A percentile compares a stretch with the other conserved stretches of the same genome.
phyloP scores from a whole-genome alignment of 495 filamentous ascomycete genomes.

The Neurospora pannonica region DNA sequence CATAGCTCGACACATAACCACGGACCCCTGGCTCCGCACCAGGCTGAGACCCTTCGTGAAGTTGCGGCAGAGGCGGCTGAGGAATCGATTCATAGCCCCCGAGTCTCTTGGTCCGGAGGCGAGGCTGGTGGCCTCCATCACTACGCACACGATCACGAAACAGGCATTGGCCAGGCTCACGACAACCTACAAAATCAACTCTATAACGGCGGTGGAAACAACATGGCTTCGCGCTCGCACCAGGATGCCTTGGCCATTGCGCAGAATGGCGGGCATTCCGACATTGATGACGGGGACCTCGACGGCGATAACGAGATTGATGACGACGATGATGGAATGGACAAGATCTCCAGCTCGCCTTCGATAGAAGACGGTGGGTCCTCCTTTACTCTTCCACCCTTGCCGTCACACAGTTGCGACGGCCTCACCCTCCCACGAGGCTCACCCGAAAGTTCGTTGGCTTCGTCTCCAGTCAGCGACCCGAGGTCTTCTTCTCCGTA shows the following conservation, averaged over 20 bases:
- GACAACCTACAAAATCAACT: constrained; percentile 22
- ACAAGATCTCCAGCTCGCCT: constrained; percentile 95
- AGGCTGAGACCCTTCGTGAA: constrained; percentile 71
- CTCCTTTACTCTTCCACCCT: constrained; percentile 18
- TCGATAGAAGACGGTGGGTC: constrained; percentile 97
- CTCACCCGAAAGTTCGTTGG: constrained; percentile 15
- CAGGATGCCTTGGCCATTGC: constrained; percentile 45
- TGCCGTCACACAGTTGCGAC: constrained; percentile 28
- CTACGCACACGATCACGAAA: constrained; percentile 40
- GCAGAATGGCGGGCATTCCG: constrained; percentile 43
- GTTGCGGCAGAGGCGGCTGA: constrained; percentile 64
- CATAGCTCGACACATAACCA: constrained; percentile 22
- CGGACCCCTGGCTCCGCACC: constrained; percentile 67
- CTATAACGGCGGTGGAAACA: constrained; percentile 11
- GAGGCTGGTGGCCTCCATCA: constrained; percentile 37
- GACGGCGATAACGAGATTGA: constrained; percentile 60
- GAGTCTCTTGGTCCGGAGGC: constrained; percentile 42
- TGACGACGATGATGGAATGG: constrained; percentile 86
- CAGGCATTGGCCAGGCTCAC: constrained; percentile 37
- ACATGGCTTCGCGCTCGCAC: constrained; percentile 30
- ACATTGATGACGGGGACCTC: constrained; percentile 60
- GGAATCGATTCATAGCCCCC: constrained; percentile 48
- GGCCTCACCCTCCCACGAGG: constrained; percentile 30
- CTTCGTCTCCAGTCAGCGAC: constrained; percentile 18
- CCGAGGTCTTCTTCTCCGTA: constrained; percentile 46